These are phyloP conservation scores for Microglena sp. DNA, from an alignment of 139 green algal genomes.

Conservation along the genomic window DNA sequence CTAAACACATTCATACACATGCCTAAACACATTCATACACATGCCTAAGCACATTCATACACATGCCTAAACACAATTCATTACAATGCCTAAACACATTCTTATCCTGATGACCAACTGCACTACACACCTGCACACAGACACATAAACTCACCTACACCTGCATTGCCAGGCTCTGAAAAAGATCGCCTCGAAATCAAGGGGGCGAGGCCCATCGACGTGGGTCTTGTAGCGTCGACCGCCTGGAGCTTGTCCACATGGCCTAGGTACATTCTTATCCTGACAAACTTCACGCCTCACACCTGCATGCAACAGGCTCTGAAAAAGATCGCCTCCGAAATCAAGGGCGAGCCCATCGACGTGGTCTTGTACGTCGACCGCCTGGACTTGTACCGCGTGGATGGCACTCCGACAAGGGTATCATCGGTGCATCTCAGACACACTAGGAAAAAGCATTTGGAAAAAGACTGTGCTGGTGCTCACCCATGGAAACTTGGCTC, in stretches of 20 bases:
- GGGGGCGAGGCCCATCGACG: no score
- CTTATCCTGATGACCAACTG: no score
- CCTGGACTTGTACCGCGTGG: constrained; percentile 53
- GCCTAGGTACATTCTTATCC: no score
- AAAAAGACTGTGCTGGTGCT: constrained; percentile 39
- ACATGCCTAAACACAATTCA: background rate
- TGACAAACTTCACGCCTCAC: no score
- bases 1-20: background rate
- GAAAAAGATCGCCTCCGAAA: constrained; percentile 35
- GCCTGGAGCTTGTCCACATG: no score
- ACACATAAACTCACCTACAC: background rate
- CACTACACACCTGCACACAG: background rate
- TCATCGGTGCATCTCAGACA: constrained; percentile 39
- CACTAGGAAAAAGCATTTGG: constrained; percentile 40
- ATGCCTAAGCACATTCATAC: background rate
- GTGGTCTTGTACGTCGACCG: constrained; percentile 47
- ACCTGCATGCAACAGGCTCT: no score
- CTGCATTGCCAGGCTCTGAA: no score
- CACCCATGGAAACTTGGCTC: constrained; percentile 37
- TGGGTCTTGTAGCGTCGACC: no score
- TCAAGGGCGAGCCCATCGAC: constrained; percentile 37
- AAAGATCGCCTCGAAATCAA: no score
- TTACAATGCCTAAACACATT: background rate
- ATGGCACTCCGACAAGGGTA: constrained; percentile 43
- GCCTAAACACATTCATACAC: background rate